These are phyloP conservation scores for Corymbia citriodora DNA, from an alignment of 441 rosid genomes.

Conservation along the genomic window DNA sequence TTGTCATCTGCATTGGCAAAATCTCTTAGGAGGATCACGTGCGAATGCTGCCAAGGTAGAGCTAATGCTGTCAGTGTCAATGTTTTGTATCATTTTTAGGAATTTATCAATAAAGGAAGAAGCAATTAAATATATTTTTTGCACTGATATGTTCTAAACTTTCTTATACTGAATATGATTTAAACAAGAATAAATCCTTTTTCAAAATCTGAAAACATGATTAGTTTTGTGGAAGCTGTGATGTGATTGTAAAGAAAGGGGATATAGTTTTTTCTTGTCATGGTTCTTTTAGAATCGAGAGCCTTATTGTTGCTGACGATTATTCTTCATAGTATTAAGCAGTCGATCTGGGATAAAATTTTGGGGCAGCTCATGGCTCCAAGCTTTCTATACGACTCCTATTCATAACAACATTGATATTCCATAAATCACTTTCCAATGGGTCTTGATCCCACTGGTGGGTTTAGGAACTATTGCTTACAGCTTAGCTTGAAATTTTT, in stretches of 20 bases:
- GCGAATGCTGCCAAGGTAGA: rapidly evolving
- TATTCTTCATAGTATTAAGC: not conserved
- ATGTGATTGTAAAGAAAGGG: not conserved
- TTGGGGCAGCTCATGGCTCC: not conserved
- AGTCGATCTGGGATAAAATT: not conserved
- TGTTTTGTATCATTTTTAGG: not conserved
- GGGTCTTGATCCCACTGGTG: not conserved
- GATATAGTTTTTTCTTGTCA: not conserved
- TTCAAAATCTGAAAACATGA: not conserved
- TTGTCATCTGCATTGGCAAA: not conserved
- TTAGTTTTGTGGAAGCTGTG: not conserved
- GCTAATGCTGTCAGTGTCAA: rapidly evolving
- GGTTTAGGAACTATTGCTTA: not conserved
- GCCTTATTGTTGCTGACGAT: not conserved
- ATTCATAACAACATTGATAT: not conserved
- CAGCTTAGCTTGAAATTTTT: not conserved
- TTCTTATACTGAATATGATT: not conserved
- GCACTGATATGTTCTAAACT: not conserved
- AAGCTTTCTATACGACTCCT: not conserved
- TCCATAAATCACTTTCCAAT: not conserved
- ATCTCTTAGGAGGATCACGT: not conserved
- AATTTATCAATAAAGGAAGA: not conserved
- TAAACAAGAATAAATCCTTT: not conserved
- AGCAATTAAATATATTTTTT: not conserved
- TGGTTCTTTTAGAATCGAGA: not conserved